These are phyloP conservation scores for Barbarea vulgaris DNA, from an alignment of 345 rosid species.

Conservation along the genomic window DNA sequence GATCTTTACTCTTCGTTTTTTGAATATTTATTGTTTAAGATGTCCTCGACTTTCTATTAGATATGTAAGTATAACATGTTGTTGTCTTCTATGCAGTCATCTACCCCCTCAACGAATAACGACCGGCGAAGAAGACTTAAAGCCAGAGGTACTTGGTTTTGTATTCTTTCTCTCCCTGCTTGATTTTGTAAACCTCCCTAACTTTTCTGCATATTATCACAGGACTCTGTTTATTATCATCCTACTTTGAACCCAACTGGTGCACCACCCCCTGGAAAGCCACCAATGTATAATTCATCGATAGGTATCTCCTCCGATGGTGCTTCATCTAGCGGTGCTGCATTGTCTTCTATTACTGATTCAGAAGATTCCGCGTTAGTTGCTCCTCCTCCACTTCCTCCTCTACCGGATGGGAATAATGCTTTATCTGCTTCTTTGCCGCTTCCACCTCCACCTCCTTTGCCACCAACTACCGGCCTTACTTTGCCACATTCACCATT, in stretches of 20 bases:
- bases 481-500: conserved; percentile 65
- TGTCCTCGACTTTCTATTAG: conserved; percentile 4
- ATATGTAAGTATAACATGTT: background rate
- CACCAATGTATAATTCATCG: conserved; percentile 90
- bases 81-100: conserved; percentile 63
- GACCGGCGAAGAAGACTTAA: conserved; percentile 84
- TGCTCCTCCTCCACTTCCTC: conserved; percentile 69
- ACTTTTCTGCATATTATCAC: conserved; percentile 37
- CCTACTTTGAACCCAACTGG: conserved; percentile 97
- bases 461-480: conserved; percentile 70
- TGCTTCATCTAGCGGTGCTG: conserved; percentile 61
- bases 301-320: conserved; percentile 77
- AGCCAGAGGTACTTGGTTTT: conserved; percentile 70
- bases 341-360: conserved; percentile 62
- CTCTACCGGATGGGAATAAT: conserved; percentile 62
- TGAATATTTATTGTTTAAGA: conserved; percentile 6
- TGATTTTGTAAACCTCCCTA: conserved; percentile 13
- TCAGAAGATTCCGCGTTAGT: conserved; percentile 61
- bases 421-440: conserved; percentile 62
- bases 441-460: conserved; percentile 80
- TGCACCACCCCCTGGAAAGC: conserved; percentile 99
- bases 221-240: conserved; percentile 98
- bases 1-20: background rate
- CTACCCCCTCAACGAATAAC: conserved; percentile 74
- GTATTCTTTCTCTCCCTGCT: conserved; percentile 26